Percentiles rank a stretch among this genome's conserved stretches.
Evolutionary conservation across 2,329 filamentous ascomycete species (phyloP).

Genomic region (Arthrobotrys sphaeroides): DNA sequence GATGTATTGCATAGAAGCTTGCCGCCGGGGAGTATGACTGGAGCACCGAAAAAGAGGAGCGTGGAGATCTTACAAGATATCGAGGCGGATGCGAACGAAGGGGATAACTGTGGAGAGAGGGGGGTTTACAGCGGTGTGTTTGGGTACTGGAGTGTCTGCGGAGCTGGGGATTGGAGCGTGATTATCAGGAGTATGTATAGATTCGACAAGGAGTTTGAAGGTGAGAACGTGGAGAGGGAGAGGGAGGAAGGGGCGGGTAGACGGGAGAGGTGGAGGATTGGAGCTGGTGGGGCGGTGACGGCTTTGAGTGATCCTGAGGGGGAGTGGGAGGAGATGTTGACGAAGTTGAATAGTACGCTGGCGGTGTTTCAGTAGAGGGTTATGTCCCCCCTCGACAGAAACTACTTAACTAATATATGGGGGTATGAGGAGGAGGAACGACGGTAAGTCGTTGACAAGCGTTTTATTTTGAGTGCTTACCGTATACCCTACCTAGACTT

Average conservation of each 20-base stretch:
- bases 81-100: constrained; percentile 64
- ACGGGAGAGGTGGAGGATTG: constrained; percentile 78
- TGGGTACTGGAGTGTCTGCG: constrained; percentile 87
- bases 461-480: background rate
- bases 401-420: too few relatives aligned
- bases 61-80: constrained; percentile 81
- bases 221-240: constrained; percentile 58
- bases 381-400: too few relatives aligned
- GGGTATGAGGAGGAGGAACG: too few relatives aligned
- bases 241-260: constrained; percentile 56
- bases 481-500: background rate
- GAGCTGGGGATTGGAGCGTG: constrained; percentile 88
- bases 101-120: constrained; percentile 65
- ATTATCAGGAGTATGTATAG: constrained; percentile 83
- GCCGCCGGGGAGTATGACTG: constrained; percentile 95
- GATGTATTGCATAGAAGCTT: constrained; percentile 80
- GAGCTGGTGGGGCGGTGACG: constrained; percentile 90
- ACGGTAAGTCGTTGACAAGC: background rate
- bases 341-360: constrained; percentile 67
- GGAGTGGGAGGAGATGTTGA: constrained; percentile 91
- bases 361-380: constrained; percentile 43
- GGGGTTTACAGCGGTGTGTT: constrained; percentile 88
- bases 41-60: constrained; percentile 90
- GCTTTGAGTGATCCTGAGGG: constrained; percentile 79
- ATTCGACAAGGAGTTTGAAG: constrained; percentile 70